Conservation (phyloP, 176 grass and related monocot genomes). For the Chrysopogon serrulatus region DNA sequence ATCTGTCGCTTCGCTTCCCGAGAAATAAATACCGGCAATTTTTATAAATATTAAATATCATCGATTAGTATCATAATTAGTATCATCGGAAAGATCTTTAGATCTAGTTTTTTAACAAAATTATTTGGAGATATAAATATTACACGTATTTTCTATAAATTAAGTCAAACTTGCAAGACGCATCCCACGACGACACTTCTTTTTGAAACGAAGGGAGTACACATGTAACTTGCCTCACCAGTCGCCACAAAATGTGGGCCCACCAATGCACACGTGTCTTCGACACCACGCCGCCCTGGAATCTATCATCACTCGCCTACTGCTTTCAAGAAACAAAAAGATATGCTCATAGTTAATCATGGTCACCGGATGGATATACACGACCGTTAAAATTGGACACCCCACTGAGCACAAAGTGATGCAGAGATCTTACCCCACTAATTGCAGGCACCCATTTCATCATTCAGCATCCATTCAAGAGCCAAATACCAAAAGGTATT, state of each 20-base stretch:
- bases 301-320: neutral
- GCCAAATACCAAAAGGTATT: slow-evolving; percentile 13
- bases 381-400: slow-evolving; percentile 28
- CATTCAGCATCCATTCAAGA: slow-evolving; percentile 26
- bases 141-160: too few relatives aligned
- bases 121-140: too few relatives aligned
- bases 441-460: neutral
- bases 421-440: slow-evolving; percentile 10
- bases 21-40: too few relatives aligned
- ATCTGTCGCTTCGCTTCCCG: too few relatives aligned
- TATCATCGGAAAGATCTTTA: too few relatives aligned
- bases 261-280: slow-evolving; percentile 7
- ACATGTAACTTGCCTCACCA: neutral
- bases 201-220: too few relatives aligned
- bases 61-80: too few relatives aligned
- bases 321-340: neutral
- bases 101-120: too few relatives aligned
- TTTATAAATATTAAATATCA: too few relatives aligned
- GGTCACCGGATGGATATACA: slow-evolving; percentile 18
- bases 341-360: neutral
- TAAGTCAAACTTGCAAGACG: too few relatives aligned
- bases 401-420: slow-evolving; percentile 21
- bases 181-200: too few relatives aligned
- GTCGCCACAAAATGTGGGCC: neutral
- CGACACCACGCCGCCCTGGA: neutral